phyloP scores from a whole-genome alignment of 495 filamentous ascomycete genomes.

The Cercophora sp. region DNA sequence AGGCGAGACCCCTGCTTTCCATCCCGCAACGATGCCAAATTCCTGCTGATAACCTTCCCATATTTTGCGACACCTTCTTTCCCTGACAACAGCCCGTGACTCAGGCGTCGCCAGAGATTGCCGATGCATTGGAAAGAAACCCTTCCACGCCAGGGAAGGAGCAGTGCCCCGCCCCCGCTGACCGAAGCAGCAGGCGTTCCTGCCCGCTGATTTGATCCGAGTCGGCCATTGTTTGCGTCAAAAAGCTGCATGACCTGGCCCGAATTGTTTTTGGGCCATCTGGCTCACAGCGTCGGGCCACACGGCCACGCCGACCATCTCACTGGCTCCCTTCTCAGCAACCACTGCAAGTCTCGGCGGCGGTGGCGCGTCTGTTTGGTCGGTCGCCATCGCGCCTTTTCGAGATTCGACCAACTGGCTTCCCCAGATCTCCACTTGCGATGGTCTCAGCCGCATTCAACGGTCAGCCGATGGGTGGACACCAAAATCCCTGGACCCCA shows the following conservation, averaged over 20 bases:
- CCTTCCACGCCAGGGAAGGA: not conserved
- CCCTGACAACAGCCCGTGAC: not conserved
- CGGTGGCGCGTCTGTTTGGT: constrained; percentile 1
- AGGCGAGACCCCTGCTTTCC: not conserved
- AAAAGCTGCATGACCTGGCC: too few species aligned
- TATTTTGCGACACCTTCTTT: too few species aligned
- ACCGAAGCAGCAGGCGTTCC: too few species aligned
- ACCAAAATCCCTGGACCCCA: too few species aligned
- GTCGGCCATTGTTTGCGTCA: too few species aligned
- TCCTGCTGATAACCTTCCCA: too few species aligned
- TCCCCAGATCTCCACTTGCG: not conserved
- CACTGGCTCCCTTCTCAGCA: not conserved
- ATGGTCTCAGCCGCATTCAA: constrained; percentile 4
- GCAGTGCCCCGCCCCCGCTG: not conserved
- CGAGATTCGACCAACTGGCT: not conserved
- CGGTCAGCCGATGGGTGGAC: not conserved
- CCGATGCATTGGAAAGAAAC: not conserved
- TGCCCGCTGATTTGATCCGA: too few species aligned
- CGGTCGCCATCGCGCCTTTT: not conserved
- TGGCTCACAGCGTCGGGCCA: not conserved
- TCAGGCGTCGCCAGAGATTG: not conserved
- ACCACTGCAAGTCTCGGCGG: not conserved
- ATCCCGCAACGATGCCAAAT: too few species aligned
- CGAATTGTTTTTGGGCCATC: not conserved
- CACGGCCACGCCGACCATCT: not conserved